These are phyloP conservation scores for Fusarium buharicum DNA, from an alignment of 2,329 filamentous ascomycete species.

Conservation along the genomic window DNA sequence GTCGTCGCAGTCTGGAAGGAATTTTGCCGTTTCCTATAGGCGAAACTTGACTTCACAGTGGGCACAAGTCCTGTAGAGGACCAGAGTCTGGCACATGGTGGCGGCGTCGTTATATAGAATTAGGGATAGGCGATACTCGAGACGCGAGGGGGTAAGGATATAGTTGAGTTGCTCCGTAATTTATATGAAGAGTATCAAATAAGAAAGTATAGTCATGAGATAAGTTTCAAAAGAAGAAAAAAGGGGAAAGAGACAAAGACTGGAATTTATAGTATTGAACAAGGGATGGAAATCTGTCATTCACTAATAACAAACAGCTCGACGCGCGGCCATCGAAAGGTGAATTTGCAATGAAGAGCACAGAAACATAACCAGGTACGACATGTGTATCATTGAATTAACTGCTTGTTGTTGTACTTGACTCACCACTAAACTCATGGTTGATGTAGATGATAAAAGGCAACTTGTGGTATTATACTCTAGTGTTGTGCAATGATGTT, in stretches of 20 bases:
- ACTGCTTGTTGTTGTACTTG: not conserved
- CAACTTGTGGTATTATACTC: conserved; percentile 20
- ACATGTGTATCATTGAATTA: not conserved
- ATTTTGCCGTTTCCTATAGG: conserved; percentile 35
- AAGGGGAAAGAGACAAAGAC: not conserved
- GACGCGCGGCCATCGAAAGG: conserved; percentile 1
- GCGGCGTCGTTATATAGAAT: not conserved
- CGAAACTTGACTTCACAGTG: conserved; percentile 30
- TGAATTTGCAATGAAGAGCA: not conserved
- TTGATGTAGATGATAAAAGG: conserved; percentile 1
- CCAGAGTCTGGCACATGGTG: conserved; percentile 34
- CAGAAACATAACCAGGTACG: not conserved
- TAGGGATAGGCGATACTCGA: not conserved
- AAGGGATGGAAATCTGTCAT: conserved; percentile 1
- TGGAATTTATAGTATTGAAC: conserved; percentile 4
- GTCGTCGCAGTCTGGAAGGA: conserved; percentile 36
- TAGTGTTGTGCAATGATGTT: conserved; percentile 4
- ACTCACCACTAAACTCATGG: conserved; percentile 1
- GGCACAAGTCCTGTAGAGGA: conserved; percentile 33
- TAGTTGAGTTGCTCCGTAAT: too few species aligned
- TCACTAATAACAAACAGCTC: conserved; percentile 2
- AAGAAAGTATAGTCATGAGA: not conserved
- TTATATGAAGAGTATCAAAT: too few species aligned
- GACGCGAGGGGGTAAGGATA: not conserved
- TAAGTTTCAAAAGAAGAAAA: not conserved